A percentile compares a stretch with the other conserved stretches of the same genome.
Conservation (phyloP, 805 yeast genomes). For the Saturnispora mendoncae region DNA sequence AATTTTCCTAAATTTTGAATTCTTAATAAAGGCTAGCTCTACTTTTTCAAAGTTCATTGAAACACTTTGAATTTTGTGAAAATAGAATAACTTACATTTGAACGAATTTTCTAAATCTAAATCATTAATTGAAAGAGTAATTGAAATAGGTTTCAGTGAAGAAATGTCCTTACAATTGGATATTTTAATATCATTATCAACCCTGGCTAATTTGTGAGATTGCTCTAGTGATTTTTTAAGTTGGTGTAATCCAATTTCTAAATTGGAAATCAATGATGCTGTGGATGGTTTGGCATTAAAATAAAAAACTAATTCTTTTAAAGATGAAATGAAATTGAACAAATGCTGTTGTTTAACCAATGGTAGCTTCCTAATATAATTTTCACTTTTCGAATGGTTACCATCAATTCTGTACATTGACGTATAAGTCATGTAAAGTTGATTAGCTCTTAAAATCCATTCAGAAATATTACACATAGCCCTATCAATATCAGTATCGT, state of each 20-base stretch:
- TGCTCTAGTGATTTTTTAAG: conserved; percentile 13
- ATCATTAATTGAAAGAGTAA: conserved; percentile 12
- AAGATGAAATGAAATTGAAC: conserved; percentile 17
- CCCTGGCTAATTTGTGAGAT: conserved; percentile 20
- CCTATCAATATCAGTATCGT: conserved; percentile 11
- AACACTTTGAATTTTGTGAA: conserved; percentile 18
- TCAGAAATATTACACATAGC: conserved; percentile 16
- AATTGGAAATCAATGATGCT: conserved; percentile 19
- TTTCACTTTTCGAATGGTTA: conserved; percentile 22
- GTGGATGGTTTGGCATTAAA: conserved; percentile 17
- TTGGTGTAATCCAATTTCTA: conserved; percentile 20
- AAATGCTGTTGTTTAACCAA: conserved; percentile 24
- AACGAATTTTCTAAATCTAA: conserved; percentile 8
- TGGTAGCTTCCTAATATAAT: conserved; percentile 26
- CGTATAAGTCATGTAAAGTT: conserved; percentile 20
- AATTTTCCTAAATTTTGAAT: conserved; percentile 10
- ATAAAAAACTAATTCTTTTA: conserved; percentile 17
- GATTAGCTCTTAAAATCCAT: conserved; percentile 20
- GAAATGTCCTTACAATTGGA: conserved; percentile 21
- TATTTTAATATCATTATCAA: conserved; percentile 15
- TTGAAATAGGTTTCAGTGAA: conserved; percentile 17
- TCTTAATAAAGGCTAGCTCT: conserved; percentile 16
- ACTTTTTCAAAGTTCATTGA: conserved; percentile 18
- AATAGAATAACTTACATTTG: conserved; percentile 22
- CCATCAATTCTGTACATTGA: conserved; percentile 18